These are phyloP conservation scores for Ogataea hybrid DNA, from an alignment of 1,139 yeast genomes.

Conservation along the genomic window DNA sequence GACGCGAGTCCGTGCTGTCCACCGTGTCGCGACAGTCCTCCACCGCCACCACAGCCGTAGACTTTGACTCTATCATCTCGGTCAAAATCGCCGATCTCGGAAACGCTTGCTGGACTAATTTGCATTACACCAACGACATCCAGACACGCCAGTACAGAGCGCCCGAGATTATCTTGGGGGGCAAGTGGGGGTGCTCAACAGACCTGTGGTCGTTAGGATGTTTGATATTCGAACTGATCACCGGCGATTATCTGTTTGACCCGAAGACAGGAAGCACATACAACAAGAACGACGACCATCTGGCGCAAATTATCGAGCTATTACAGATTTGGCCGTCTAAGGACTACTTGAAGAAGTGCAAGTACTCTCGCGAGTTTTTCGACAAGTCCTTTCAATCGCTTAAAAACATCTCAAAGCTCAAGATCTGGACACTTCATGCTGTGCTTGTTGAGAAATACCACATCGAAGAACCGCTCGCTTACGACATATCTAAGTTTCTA, in stretches of 20 bases:
- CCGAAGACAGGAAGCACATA: conserved; percentile 53
- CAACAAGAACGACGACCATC: conserved; percentile 69
- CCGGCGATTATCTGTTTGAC: conserved; percentile 76
- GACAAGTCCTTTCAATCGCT: conserved; percentile 37
- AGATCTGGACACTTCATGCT: conserved; percentile 62
- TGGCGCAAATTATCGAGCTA: conserved; percentile 71
- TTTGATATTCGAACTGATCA: conserved; percentile 63
- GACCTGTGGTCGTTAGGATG: conserved; percentile 79
- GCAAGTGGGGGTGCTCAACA: conserved; percentile 72
- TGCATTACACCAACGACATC: conserved; percentile 69
- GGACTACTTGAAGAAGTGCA: conserved; percentile 44
- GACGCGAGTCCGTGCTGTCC: conserved; percentile 15
- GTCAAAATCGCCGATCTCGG: conserved; percentile 76
- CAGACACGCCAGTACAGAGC: conserved; percentile 77
- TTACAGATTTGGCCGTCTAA: conserved; percentile 55
- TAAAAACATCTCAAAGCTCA: conserved; percentile 56
- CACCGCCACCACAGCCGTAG: conserved; percentile 21
- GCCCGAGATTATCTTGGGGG: conserved; percentile 62
- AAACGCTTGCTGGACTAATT: conserved; percentile 66
- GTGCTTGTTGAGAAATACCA: conserved; percentile 76
- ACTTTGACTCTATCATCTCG: conserved; percentile 37
- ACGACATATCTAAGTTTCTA: conserved; percentile 58
- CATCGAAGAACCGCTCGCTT: conserved; percentile 83
- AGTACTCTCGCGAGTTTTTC: conserved; percentile 51
- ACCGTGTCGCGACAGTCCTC: conserved; percentile 15